A percentile compares a stretch with the other conserved stretches of the same genome.
phyloP scores from a whole-genome alignment of 441 rosid genomes.

The Hura crepitans region DNA sequence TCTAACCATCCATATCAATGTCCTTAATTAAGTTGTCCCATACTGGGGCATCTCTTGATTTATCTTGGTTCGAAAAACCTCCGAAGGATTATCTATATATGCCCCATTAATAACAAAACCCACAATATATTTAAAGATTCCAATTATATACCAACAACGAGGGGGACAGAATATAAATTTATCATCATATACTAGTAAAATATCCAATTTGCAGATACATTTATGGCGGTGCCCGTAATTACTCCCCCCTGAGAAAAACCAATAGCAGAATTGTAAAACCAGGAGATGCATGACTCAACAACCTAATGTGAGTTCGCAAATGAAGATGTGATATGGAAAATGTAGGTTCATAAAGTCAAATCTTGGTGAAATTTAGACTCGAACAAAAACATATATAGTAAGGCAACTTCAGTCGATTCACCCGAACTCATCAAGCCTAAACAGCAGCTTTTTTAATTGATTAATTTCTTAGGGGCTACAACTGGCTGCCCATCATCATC shows the following conservation, averaged over 20 bases:
- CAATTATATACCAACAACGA: not conserved
- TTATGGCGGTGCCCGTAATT: constrained; percentile 18
- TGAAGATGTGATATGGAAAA: constrained; percentile 6
- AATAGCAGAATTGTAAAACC: not conserved
- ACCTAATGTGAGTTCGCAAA: constrained; percentile 10
- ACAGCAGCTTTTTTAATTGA: constrained; percentile 14
- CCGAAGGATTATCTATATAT: not conserved
- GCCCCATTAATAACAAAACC: not conserved
- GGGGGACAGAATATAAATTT: too few relatives aligned
- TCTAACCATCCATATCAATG: not conserved
- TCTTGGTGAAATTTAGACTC: constrained; percentile 32
- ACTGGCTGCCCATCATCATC: constrained; percentile 39
- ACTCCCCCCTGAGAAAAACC: too few relatives aligned
- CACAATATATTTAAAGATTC: not conserved
- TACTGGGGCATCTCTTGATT: not conserved
- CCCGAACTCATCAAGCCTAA: constrained; percentile 7
- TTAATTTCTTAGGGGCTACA: constrained; percentile 20
- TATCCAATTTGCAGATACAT: constrained; percentile 23
- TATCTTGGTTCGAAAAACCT: too few relatives aligned
- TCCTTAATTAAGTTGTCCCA: not conserved
- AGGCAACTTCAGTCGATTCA: not conserved
- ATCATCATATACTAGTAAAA: constrained; percentile 3
- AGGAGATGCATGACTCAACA: not conserved
- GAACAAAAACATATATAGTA: constrained; percentile 3
- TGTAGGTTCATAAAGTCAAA: constrained; percentile 34